A percentile compares a stretch with the other conserved stretches of the same genome.
These are phyloP conservation scores for Candida nanaspora DNA, from an alignment of 805 yeast species.

Conservation along the genomic window DNA sequence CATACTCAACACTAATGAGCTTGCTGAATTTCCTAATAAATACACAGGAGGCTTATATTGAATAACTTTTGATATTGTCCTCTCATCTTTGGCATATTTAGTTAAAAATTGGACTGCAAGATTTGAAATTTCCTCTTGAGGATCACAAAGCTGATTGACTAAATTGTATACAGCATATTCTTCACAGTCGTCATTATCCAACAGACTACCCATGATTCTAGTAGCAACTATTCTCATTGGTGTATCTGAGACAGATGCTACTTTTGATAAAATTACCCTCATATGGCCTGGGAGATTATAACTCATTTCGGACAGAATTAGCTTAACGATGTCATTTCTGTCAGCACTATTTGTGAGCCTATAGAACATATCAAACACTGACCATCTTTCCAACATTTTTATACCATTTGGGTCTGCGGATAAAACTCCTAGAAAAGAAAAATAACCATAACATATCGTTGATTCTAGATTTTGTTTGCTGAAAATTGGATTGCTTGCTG, in stretches of 20 bases:
- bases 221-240: slow-evolving; percentile 54
- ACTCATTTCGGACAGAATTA: slow-evolving; percentile 56
- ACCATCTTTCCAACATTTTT: slow-evolving; percentile 69
- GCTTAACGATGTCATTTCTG: slow-evolving; percentile 49
- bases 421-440: slow-evolving; percentile 69
- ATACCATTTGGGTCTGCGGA: slow-evolving; percentile 57
- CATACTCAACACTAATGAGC: slow-evolving; percentile 49
- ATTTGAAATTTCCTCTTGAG: slow-evolving; percentile 45
- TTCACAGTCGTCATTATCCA: slow-evolving; percentile 28
- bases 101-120: slow-evolving; percentile 50
- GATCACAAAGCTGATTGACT: slow-evolving; percentile 66
- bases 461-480: slow-evolving; percentile 49
- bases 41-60: slow-evolving; percentile 47
- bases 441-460: slow-evolving; percentile 71
- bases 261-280: slow-evolving; percentile 57
- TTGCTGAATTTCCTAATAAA: slow-evolving; percentile 25
- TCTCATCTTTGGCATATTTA: slow-evolving; percentile 39
- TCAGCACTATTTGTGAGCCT: slow-evolving; percentile 53
- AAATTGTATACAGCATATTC: slow-evolving; percentile 47
- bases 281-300: slow-evolving; percentile 52
- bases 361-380: slow-evolving; percentile 72
- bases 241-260: slow-evolving; percentile 48
- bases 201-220: slow-evolving; percentile 36
- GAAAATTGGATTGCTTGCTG: slow-evolving; percentile 68
- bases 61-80: slow-evolving; percentile 45